Evolutionary conservation across 2,329 filamentous ascomycete species (phyloP).

Genomic region (Penicillium fuscoglaucum): DNA sequence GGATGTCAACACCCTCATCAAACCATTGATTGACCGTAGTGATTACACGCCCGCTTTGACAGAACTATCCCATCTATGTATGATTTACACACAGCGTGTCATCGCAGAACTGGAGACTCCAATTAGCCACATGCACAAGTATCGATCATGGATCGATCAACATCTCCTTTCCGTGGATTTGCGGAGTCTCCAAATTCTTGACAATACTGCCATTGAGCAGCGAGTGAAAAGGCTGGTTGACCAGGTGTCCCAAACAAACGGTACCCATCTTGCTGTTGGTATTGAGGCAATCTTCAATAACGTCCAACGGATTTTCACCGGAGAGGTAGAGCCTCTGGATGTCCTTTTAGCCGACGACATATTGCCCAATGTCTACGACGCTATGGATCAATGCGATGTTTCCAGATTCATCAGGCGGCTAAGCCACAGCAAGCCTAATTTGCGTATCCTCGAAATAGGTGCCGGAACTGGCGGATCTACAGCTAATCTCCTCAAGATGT

Average conservation of each 20-base stretch:
- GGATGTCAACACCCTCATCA: constrained; percentile 12
- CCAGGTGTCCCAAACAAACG: not conserved
- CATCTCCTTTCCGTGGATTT: constrained; percentile 3
- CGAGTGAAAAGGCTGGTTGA: constrained; percentile 4
- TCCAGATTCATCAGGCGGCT: constrained; percentile 18
- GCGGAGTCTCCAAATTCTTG: not conserved
- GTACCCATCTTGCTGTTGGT: not conserved
- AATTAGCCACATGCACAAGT: constrained; percentile 13
- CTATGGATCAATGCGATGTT: constrained; percentile 8
- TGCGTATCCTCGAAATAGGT: constrained; percentile 31
- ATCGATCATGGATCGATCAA: constrained; percentile 14
- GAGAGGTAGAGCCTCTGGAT: constrained; percentile 17
- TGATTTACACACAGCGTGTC: constrained; percentile 13
- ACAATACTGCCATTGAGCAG: constrained; percentile 4
- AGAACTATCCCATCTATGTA: constrained; percentile 16
- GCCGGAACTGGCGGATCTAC: constrained; percentile 33
- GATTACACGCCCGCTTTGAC: constrained; percentile 1
- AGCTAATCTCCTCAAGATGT: constrained; percentile 14
- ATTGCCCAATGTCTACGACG: constrained; percentile 14
- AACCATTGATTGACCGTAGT: constrained; percentile 12
- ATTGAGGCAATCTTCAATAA: constrained; percentile 9
- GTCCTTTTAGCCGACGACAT: constrained; percentile 20
- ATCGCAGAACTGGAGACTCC: constrained; percentile 4
- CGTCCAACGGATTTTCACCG: constrained; percentile 14
- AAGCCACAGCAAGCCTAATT: constrained; percentile 25